Base-by-base conservation (phyloP, 306 rosid genomes). In the Trichosanthes truncata region DNA sequence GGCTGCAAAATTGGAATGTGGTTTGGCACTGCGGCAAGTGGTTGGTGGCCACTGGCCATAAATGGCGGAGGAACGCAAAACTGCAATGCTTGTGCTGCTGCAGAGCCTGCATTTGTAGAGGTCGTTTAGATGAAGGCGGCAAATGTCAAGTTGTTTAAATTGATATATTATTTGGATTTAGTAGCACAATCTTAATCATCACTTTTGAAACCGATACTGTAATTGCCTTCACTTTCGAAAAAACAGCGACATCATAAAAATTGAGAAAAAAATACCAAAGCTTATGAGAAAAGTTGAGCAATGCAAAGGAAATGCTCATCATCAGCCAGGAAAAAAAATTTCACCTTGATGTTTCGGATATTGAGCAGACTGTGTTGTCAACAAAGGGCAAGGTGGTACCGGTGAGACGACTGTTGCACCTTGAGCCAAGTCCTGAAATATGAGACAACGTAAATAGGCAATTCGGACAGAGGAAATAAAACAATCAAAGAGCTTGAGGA, bases 301-400 rank as follows among this genome's bases (percentile, higher is more conserved):
- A 17, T 45, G 79, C 11, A 59, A 29, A 33, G 29, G 66, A 31
- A 79, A 38, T 15, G 6, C 11, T 40, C 33, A 15, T 20, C 57
- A 2, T 15, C 14, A n/a, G n/a, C 57, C 13, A 41, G 60, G 66
- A 78, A 79, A 77, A 48, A 26, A 43, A 41, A 33, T 36, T 61
- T 76, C 82, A 90, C 97, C 98, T 83, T 90, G 98, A 77, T 94
- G 91, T 87, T 94, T 94, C 4, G 90, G 93, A 83, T 86, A 87
- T 73, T 86, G 97, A 46, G 82, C 86, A 55, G 87, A 91, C 82
- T 88, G 91, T 75, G 92, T 79, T 62, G 84, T 78, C 82, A 78
- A 76, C 83, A 87, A 17, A 78, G 98, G 93, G 76, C 88, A 90
- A 18, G 89, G 85, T 52, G 87, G 81, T 60, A 82, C 81, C 0